phyloP scores from a whole-genome alignment of 2,329 filamentous ascomycete species.

The Macrophomina pseudophaseolina region DNA sequence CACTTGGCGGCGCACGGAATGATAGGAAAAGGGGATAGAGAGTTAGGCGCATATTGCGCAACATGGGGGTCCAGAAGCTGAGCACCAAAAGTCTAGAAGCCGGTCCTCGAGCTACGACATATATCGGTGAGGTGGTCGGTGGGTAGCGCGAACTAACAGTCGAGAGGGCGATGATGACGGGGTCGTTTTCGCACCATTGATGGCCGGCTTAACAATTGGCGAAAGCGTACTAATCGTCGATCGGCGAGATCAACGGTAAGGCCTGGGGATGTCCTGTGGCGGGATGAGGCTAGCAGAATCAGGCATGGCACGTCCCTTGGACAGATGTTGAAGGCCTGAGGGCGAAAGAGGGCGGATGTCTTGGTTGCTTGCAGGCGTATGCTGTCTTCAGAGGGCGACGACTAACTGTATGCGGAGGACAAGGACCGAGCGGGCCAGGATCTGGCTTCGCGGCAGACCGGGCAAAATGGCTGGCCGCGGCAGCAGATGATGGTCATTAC shows the following conservation, averaged over 20 bases:
- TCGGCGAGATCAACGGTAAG: neutral
- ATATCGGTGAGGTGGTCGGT: neutral
- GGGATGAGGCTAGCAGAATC: neutral
- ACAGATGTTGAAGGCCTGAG: conserved; percentile 1
- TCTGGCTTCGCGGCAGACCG: neutral
- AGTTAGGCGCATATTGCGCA: conserved; percentile 18
- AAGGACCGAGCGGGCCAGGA: conserved; percentile 12
- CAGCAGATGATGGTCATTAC: conserved; percentile 16
- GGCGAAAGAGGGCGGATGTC: conserved; percentile 8
- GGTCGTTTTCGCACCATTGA: neutral
- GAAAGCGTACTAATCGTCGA: neutral
- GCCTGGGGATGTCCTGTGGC: neutral
- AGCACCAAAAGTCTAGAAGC: neutral
- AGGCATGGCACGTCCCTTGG: neutral
- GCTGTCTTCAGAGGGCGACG: conserved; percentile 2
- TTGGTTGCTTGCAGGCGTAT: conserved; percentile 9
- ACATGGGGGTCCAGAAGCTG: conserved; percentile 8
- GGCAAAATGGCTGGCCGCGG: neutral
- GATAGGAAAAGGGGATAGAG: conserved; percentile 3
- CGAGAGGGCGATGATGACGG: neutral
- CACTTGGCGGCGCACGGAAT: neutral
- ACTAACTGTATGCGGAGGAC: neutral
- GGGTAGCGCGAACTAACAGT: neutral
- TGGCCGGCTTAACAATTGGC: neutral
- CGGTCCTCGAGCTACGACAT: neutral